A percentile compares a stretch with the other conserved stretches of the same genome.
These are phyloP conservation scores for Discostella stelligera DNA, from an alignment of 352 stramenopile genomes.

Conservation along the genomic window DNA sequence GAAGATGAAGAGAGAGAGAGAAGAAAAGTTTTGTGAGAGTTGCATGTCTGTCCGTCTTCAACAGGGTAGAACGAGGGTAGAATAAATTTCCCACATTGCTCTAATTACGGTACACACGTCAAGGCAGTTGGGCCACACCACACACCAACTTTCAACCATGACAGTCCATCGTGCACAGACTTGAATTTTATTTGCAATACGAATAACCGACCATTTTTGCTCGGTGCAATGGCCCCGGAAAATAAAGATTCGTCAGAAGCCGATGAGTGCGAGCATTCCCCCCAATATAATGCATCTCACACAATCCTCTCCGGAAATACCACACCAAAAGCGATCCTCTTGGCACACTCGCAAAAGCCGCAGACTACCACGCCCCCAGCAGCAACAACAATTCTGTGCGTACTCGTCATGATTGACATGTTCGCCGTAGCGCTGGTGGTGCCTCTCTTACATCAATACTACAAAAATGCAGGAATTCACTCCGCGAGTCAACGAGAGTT, in stretches of 20 bases:
- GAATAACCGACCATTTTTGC: too few species aligned
- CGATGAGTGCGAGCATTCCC: not conserved
- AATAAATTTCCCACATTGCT: too few species aligned
- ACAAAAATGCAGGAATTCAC: constrained; percentile 62
- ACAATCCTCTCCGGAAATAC: not conserved
- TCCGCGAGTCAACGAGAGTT: constrained; percentile 64
- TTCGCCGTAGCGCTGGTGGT: constrained; percentile 70
- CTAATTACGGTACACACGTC: too few species aligned
- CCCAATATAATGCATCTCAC: not conserved
- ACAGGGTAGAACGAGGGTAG: too few species aligned
- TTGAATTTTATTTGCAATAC: too few species aligned
- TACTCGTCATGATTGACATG: constrained; percentile 75
- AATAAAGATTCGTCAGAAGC: not conserved
- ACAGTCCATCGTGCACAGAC: too few species aligned
- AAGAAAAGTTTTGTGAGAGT: too few species aligned
- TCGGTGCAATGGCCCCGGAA: not conserved
- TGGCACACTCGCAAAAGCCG: not conserved
- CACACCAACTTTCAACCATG: too few species aligned
- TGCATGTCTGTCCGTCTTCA: too few species aligned
- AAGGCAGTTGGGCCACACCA: not conserved
- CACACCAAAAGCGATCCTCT: not conserved
- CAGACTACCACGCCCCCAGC: not conserved
- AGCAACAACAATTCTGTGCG: constrained; percentile 23
- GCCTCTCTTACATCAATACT: constrained; percentile 76
- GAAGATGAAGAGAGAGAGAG: too few species aligned